These are phyloP conservation scores for Osmanthus fragrans DNA, from an alignment of 257 asterid species.

Conservation along the genomic window DNA sequence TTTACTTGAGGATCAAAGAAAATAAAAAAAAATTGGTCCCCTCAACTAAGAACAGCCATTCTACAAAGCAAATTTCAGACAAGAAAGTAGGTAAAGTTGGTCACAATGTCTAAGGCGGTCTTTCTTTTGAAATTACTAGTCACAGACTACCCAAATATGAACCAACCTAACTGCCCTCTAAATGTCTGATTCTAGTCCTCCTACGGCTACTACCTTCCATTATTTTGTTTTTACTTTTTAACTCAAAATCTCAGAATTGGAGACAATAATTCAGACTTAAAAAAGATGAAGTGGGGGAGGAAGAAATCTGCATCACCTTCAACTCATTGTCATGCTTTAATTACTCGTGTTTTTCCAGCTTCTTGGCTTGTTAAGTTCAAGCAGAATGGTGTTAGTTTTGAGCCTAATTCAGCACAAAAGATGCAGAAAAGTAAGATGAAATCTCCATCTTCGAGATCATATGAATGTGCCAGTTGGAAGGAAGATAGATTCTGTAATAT, in stretches of 20 bases:
- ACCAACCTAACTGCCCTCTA: constrained; percentile 34
- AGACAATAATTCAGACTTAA: neutral
- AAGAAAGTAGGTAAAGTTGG: neutral
- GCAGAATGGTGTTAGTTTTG: constrained; percentile 32
- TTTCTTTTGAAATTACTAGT: constrained; percentile 38
- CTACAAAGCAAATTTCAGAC: neutral
- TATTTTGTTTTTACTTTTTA: too few relatives aligned
- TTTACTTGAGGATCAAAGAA: neutral
- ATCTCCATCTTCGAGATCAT: constrained; percentile 18
- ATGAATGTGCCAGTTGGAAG: constrained; percentile 16
- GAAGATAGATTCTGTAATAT: constrained; percentile 54
- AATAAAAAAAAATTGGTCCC: constrained; percentile 36
- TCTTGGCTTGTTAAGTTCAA: constrained; percentile 71
- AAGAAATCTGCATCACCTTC: constrained; percentile 33
- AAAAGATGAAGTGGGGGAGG: constrained; percentile 43
- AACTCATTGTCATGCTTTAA: constrained; percentile 33
- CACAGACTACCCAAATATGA: constrained; percentile 29
- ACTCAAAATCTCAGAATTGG: neutral
- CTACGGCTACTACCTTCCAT: neutral
- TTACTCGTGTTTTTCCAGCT: constrained; percentile 50
- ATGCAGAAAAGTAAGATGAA: constrained; percentile 26
- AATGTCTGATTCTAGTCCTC: constrained; percentile 21
- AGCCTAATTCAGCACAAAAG: constrained; percentile 14
- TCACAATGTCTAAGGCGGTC: constrained; percentile 34
- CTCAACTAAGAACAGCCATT: constrained; percentile 3